phyloP scores from a whole-genome alignment of 2,329 filamentous ascomycete genomes.

The Exophiala alcalophila region DNA sequence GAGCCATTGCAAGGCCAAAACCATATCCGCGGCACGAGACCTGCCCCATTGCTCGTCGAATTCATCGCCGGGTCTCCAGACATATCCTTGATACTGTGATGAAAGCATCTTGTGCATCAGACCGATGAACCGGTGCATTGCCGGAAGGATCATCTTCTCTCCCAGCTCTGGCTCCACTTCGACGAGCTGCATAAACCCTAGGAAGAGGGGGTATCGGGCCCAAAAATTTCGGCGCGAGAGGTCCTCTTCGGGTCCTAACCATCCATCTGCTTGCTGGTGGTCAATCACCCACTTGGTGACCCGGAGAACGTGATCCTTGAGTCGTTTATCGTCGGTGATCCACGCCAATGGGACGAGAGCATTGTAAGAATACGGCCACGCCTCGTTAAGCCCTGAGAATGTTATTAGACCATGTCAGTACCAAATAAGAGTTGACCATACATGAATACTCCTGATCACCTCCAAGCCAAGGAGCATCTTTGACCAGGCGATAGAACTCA shows the following conservation, averaged over 20 bases:
- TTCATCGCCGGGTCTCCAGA: slow-evolving; percentile 44
- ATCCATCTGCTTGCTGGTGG: slow-evolving; percentile 53
- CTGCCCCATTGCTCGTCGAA: slow-evolving; percentile 44
- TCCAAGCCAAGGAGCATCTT: slow-evolving; percentile 52
- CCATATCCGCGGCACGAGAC: slow-evolving; percentile 44
- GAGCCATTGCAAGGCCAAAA: slow-evolving; percentile 49
- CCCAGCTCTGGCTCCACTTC: slow-evolving; percentile 52
- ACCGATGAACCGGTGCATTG: slow-evolving; percentile 51
- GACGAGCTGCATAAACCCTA: slow-evolving; percentile 49
- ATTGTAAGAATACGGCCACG: slow-evolving; percentile 59
- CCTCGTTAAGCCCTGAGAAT: slow-evolving; percentile 48
- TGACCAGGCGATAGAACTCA: slow-evolving; percentile 57
- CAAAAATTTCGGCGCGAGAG: slow-evolving; percentile 49
- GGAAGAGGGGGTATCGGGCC: slow-evolving; percentile 52
- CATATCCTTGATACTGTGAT: slow-evolving; percentile 52
- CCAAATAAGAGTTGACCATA: slow-evolving; percentile 1
- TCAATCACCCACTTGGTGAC: slow-evolving; percentile 50
- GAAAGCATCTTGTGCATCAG: slow-evolving; percentile 56
- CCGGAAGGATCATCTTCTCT: slow-evolving; percentile 45
- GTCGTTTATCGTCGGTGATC: slow-evolving; percentile 45
- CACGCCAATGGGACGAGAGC: slow-evolving; percentile 57
- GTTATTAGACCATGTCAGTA: background rate
- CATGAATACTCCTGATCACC: slow-evolving; percentile 51
- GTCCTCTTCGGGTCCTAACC: slow-evolving; percentile 54
- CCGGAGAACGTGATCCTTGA: slow-evolving; percentile 51